phyloP scores from a whole-genome alignment of 192 early-diverging fungal genomes.

The Paraglomus occultum region DNA sequence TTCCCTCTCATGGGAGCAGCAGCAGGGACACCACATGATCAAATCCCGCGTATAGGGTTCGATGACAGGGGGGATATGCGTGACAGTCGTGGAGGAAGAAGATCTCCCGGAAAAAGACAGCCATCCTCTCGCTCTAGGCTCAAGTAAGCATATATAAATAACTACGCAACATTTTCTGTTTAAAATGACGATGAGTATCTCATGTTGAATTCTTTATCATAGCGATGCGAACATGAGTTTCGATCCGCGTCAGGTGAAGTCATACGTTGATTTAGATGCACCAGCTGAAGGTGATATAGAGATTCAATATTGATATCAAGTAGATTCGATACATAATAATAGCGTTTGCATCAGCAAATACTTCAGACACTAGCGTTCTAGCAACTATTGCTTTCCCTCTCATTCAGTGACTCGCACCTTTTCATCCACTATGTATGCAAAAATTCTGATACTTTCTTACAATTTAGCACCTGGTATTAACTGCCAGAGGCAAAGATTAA shows the following conservation, averaged over 20 bases:
- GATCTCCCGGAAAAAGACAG: slow-evolving; percentile 1
- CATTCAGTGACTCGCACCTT: too few relatives aligned
- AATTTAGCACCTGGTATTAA: too few relatives aligned
- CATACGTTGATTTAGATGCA: slow-evolving; percentile 86
- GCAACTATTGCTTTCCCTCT: too few relatives aligned
- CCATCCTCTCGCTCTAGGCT: slow-evolving; percentile 30
- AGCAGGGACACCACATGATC: slow-evolving; percentile 51
- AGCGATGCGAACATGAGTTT: slow-evolving; percentile 35
- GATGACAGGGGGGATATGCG: slow-evolving; percentile 27
- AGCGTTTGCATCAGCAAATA: too few relatives aligned
- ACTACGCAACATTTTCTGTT: not conserved
- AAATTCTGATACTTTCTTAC: too few relatives aligned
- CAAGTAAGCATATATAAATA: slow-evolving; percentile 31
- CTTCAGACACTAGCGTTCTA: too few relatives aligned
- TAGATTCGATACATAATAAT: too few relatives aligned
- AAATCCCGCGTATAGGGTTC: slow-evolving; percentile 63
- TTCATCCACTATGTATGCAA: too few relatives aligned
- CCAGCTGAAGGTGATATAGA: slow-evolving; percentile 76
- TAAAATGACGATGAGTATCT: not conserved
- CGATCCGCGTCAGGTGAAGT: slow-evolving; percentile 78
- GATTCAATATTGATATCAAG: slow-evolving; percentile 40
- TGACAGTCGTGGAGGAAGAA: not conserved
- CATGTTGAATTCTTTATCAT: not conserved
- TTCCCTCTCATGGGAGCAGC: slow-evolving; percentile 41
- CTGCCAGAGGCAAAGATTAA: too few relatives aligned